Conservation (phyloP, 345 rosid genomes). For the Brassica incana region DNA sequence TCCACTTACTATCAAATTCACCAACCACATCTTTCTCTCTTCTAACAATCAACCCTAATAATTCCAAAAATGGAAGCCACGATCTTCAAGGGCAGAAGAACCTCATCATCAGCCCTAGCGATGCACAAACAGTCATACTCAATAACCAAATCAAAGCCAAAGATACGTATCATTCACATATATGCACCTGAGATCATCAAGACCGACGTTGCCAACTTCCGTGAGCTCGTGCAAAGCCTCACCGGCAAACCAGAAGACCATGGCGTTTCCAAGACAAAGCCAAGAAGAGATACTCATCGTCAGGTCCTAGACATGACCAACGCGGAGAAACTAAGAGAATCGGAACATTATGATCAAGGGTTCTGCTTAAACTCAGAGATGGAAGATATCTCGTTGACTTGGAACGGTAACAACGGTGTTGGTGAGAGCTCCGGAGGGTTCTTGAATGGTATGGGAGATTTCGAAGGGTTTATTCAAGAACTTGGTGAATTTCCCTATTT, state of each 20-base stretch:
- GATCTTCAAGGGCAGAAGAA: conserved; percentile 37
- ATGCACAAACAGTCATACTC: conserved; percentile 52
- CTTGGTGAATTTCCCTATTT: conserved; percentile 60
- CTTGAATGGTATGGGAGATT: conserved; percentile 59
- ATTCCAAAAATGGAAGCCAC: conserved; percentile 45
- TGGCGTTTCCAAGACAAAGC: conserved; percentile 29
- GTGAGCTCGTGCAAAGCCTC: conserved; percentile 87
- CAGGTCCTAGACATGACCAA: conserved; percentile 20
- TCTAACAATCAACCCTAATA: conserved; percentile 21
- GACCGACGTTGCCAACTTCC: conserved; percentile 82
- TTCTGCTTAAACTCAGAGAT: conserved; percentile 22
- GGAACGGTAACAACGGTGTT: conserved; percentile 18
- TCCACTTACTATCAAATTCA: conserved; percentile 38
- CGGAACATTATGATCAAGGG: conserved; percentile 5
- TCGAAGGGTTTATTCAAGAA: conserved; percentile 75
- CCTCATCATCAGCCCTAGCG: conserved; percentile 43
- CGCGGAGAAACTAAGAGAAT: conserved; percentile 14
- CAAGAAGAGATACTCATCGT: conserved; percentile 28
- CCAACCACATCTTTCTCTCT: conserved; percentile 42
- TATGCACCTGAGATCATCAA: conserved; percentile 95
- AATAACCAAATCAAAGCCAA: conserved; percentile 70
- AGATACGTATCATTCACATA: conserved; percentile 81
- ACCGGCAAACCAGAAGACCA: conserved; percentile 70
- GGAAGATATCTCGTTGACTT: conserved; percentile 32
- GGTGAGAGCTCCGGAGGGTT: conserved; percentile 50